Conservation (phyloP, 345 rosid genomes). For the Eucalyptus sideroxylon region DNA sequence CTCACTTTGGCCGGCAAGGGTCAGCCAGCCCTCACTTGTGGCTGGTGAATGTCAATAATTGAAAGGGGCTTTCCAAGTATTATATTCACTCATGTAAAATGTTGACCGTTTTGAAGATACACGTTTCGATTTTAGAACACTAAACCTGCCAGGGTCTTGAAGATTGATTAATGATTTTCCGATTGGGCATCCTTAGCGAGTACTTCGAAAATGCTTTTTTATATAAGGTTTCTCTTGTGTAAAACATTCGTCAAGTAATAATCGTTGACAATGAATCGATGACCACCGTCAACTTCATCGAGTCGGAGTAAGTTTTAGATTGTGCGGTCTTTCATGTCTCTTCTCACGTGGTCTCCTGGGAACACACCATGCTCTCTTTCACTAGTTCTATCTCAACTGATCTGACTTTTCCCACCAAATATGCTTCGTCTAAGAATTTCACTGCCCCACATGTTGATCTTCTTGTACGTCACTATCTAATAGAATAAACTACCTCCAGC, state of each 20-base stretch:
- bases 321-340: background rate
- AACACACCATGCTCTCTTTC: background rate
- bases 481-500: background rate
- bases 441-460: background rate
- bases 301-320: too few species aligned
- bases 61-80: background rate
- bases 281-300: background rate
- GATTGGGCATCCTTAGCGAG: background rate
- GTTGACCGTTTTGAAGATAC: background rate
- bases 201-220: background rate
- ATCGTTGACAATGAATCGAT: background rate
- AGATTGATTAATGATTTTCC: background rate
- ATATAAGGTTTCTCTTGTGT: background rate
- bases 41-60: background rate
- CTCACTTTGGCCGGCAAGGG: too few species aligned
- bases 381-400: background rate
- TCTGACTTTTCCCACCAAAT: background rate
- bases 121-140: background rate
- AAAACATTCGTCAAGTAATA: background rate
- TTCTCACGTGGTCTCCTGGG: background rate
- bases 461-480: background rate
- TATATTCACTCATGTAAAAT: background rate
- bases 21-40: accelerated
- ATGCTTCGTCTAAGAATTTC: background rate
- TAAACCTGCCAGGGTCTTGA: background rate